Evolutionary conservation across 768 basidiomycete species (phyloP).

Genomic region (Xerocomellus amylosporus): DNA sequence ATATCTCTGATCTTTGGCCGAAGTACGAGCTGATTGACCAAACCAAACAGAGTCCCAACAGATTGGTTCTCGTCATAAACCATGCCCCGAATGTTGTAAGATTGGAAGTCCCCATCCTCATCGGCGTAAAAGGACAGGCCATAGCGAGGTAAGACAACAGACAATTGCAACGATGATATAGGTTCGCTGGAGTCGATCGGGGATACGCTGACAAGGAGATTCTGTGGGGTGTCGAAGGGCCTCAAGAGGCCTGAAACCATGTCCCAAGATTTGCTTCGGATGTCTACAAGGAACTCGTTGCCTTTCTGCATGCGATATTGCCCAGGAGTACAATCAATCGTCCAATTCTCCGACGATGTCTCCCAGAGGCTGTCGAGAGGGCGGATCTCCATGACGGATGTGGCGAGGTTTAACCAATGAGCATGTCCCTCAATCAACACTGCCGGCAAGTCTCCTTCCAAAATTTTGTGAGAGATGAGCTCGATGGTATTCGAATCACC

Average conservation of each 20-base stretch:
- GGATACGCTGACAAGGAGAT: constrained; percentile 21
- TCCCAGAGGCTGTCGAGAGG: constrained; percentile 27
- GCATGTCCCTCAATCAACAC: constrained; percentile 21
- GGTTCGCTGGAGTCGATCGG: background rate
- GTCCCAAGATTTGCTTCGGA: constrained; percentile 25
- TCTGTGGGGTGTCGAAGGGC: constrained; percentile 23
- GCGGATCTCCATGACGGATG: constrained; percentile 25
- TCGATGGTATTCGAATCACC: constrained; percentile 7
- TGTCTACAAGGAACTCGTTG: constrained; percentile 20
- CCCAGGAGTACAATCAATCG: constrained; percentile 11
- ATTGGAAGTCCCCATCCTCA: constrained; percentile 34
- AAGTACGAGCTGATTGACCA: constrained; percentile 40
- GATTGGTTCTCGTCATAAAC: constrained; percentile 42
- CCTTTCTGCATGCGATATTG: constrained; percentile 10
- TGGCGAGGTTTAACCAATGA: constrained; percentile 34
- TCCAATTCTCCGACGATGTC: constrained; percentile 27
- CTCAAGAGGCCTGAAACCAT: constrained; percentile 27
- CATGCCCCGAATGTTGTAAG: constrained; percentile 40
- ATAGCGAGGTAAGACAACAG: constrained; percentile 39
- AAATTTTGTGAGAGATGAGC: constrained; percentile 24
- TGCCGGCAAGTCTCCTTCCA: constrained; percentile 26
- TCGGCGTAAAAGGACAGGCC: constrained; percentile 40
- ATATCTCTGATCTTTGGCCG: constrained; percentile 19
- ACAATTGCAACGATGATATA: constrained; percentile 13
- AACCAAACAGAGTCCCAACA: constrained; percentile 44